phyloP scores from a whole-genome alignment of 2,329 filamentous ascomycete species.

The Aspergillus transmontanensis region DNA sequence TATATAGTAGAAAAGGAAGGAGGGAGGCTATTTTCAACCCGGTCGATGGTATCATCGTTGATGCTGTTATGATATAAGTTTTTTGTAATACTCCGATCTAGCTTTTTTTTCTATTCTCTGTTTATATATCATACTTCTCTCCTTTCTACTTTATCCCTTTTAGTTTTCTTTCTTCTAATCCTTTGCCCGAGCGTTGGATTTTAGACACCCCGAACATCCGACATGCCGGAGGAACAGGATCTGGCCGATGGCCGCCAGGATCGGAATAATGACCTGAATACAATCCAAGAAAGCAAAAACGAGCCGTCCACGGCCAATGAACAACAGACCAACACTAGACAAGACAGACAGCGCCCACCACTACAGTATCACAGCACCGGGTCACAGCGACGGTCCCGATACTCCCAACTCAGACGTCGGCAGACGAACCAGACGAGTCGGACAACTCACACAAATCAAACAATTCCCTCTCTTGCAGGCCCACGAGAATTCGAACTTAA shows the following conservation, averaged over 20 bases:
- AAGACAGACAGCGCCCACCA: background rate
- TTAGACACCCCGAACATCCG: background rate
- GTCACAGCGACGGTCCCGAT: background rate
- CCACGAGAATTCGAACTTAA: background rate
- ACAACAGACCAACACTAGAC: background rate
- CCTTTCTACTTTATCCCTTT: too few species aligned
- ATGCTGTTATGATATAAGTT: too few species aligned
- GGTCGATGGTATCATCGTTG: too few species aligned
- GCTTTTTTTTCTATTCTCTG: background rate
- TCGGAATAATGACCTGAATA: background rate
- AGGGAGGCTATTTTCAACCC: background rate
- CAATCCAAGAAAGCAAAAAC: background rate
- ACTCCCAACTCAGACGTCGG: background rate
- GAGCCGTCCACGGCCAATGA: accelerated
- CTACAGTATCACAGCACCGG: background rate
- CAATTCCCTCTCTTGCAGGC: background rate
- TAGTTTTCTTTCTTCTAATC: too few species aligned
- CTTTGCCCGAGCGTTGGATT: background rate
- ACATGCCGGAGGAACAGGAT: background rate
- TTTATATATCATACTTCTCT: background rate
- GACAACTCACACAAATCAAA: background rate
- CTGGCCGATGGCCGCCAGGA: background rate
- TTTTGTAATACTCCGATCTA: background rate
- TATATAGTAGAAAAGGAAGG: background rate
- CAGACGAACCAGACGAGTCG: background rate